Evolutionary conservation across 805 yeast species (phyloP), one percentile per base, ranked within the genome.

Genomic region (Kuraishia piskuri): DNA sequence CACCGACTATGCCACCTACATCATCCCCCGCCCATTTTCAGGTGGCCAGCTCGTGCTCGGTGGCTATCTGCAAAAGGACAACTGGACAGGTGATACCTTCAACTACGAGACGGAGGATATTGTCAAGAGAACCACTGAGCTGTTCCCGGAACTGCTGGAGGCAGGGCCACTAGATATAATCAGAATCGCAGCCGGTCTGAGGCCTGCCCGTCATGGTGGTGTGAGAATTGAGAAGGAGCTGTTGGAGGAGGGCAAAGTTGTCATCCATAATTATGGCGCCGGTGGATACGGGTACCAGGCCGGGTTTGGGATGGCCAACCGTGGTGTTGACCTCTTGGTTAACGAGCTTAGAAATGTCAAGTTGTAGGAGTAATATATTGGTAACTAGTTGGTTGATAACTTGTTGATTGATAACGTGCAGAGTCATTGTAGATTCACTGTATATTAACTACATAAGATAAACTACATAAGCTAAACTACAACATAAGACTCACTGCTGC

Each of bases 191-290:
- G 83, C 90, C 6, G 96, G 95, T 0, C 71, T 86, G 48, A 76
- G 96, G 57, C 96, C 96, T 5, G 74, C 84, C 44, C 76, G 95
- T 62, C 74, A 78, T 46, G 94, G 91, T 14, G 95, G 95, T 3
- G 82, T 79, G 5, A 73, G 95, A 52, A 78, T 88, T 47, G 94
- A 86, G 62, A 64, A 67, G 47, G 86, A 84, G 59, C 55, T 53
- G 3, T 67, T 69, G 14, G 70, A 66, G 10, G 70, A 68, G 22
- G 79, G 76, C 2, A 69, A 71, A 52, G 54, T 73, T 1, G 61
- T 84, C 19, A 72, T 88, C 22, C 95, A 88, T 63, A 83, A 85
- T 65, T 84, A 85, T 60, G 94, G 94, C 48, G 83, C 85, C 12
- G 68, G 80, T 54, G 88, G 87, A 0, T 79, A 81, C 56, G 87